Evolutionary conservation across 2,329 filamentous ascomycete species (phyloP).

Genomic region (Trichoderma hamatum): DNA sequence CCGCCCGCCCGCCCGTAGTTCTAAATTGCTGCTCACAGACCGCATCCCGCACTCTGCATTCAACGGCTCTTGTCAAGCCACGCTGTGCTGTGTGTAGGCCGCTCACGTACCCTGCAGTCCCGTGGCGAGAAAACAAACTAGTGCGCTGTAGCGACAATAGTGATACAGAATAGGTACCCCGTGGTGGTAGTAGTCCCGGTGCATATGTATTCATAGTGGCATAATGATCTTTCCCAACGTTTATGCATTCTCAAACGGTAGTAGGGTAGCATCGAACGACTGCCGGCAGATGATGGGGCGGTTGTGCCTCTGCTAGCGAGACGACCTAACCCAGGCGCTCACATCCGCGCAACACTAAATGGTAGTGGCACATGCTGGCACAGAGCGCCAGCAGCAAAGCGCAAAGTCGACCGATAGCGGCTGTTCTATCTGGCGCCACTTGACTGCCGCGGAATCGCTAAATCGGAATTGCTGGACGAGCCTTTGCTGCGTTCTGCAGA

Average conservation of each 20-base stretch:
- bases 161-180: constrained; percentile 3
- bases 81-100: not conserved
- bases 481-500: not conserved
- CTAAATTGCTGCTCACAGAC: constrained; percentile 6
- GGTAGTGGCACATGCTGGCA: not conserved
- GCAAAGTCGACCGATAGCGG: constrained; percentile 18
- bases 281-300: constrained; percentile 24
- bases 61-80: constrained; percentile 5
- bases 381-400: not conserved
- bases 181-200: not conserved
- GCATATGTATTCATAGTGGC: not conserved
- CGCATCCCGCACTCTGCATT: constrained; percentile 20
- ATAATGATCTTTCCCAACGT: not conserved
- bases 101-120: not conserved
- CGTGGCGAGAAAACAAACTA: not conserved
- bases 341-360: constrained; percentile 10
- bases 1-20: not conserved
- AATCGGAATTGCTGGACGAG: not conserved
- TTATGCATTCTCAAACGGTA: constrained; percentile 2
- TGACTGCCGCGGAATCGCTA: constrained; percentile 14
- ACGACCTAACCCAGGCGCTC: not conserved
- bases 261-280: constrained; percentile 20
- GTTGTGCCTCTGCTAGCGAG: constrained; percentile 21
- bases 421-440: constrained; percentile 23
- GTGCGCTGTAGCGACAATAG: not conserved